Percentiles rank a stretch among this genome's conserved stretches.
phyloP scores from a whole-genome alignment of 2,329 filamentous ascomycete species.

The Conoideocrella luteorostrata region DNA sequence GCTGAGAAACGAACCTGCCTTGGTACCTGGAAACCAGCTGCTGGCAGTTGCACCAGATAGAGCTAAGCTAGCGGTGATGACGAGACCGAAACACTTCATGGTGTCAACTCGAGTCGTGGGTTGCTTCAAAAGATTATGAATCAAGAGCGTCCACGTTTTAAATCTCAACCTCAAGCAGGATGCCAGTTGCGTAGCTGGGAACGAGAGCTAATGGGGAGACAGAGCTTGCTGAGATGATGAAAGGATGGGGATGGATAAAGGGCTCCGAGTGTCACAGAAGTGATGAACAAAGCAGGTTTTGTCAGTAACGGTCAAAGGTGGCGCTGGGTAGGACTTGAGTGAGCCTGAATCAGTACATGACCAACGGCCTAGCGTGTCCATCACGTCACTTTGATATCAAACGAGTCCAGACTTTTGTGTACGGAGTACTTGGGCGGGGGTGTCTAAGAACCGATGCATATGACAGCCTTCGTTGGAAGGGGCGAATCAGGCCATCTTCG shows the following conservation, averaged over 20 bases:
- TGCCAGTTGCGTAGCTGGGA: too few relatives aligned
- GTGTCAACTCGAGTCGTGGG: too few relatives aligned
- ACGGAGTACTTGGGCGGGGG: not conserved
- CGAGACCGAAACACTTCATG: constrained; percentile 72
- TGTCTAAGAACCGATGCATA: not conserved
- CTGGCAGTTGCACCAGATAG: constrained; percentile 64
- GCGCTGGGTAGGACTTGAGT: not conserved
- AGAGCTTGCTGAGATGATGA: constrained; percentile 1
- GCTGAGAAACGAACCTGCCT: constrained; percentile 59
- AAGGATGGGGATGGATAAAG: not conserved
- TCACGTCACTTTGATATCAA: constrained; percentile 11
- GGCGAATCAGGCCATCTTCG: not conserved
- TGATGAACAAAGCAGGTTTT: not conserved
- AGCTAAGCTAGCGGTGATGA: constrained; percentile 67
- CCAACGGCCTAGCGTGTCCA: constrained; percentile 8
- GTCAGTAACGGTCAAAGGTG: not conserved
- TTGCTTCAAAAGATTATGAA: too few relatives aligned
- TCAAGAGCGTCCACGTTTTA: too few relatives aligned
- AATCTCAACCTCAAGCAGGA: too few relatives aligned
- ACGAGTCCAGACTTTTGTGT: not conserved
- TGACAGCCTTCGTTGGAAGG: not conserved
- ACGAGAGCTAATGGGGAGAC: not conserved
- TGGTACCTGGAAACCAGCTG: constrained; percentile 71
- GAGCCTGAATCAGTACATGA: not conserved
- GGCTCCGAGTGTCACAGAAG: not conserved